A percentile compares a stretch with the other conserved stretches of the same genome.
Conservation (phyloP, 2,329 filamentous ascomycete species). For the Penicillium concentricum region DNA sequence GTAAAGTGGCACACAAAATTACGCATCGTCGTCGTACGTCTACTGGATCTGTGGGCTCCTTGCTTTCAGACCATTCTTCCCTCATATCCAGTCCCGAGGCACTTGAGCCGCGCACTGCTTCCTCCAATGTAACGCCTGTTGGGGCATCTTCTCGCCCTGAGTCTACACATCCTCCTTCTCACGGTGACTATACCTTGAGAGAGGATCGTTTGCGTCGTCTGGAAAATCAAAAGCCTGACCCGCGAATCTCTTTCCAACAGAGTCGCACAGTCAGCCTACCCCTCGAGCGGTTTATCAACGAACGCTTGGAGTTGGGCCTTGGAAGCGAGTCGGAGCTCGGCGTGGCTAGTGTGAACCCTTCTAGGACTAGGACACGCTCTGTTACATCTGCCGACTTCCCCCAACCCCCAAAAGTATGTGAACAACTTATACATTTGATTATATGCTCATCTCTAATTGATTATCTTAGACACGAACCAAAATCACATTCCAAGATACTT, state of each 20-base stretch:
- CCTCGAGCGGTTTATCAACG: conserved; percentile 42
- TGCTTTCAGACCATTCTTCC: conserved; percentile 33
- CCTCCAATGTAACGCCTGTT: conserved; percentile 27
- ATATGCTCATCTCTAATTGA: not conserved
- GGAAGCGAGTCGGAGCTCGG: conserved; percentile 18
- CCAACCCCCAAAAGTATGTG: not conserved
- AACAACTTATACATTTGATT: not conserved
- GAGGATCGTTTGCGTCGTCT: conserved; percentile 32
- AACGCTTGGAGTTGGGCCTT: conserved; percentile 32
- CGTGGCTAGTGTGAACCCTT: conserved; percentile 5
- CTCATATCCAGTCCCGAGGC: conserved; percentile 32
- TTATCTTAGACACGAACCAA: not conserved
- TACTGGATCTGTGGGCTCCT: conserved; percentile 31
- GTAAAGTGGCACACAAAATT: conserved; percentile 6
- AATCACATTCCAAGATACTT: not conserved
- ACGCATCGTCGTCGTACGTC: conserved; percentile 27
- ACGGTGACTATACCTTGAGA: conserved; percentile 30
- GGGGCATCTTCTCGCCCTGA: conserved; percentile 23
- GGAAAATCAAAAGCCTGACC: conserved; percentile 25
- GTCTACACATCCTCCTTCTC: conserved; percentile 17
- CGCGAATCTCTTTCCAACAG: conserved; percentile 26
- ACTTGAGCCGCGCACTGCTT: conserved; percentile 26
- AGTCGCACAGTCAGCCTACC: conserved; percentile 37
- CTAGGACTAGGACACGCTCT: conserved; percentile 19
- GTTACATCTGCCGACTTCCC: conserved; percentile 27